Conservation (phyloP, 2,329 filamentous ascomycete species). For the Penicillium sp. region DNA sequence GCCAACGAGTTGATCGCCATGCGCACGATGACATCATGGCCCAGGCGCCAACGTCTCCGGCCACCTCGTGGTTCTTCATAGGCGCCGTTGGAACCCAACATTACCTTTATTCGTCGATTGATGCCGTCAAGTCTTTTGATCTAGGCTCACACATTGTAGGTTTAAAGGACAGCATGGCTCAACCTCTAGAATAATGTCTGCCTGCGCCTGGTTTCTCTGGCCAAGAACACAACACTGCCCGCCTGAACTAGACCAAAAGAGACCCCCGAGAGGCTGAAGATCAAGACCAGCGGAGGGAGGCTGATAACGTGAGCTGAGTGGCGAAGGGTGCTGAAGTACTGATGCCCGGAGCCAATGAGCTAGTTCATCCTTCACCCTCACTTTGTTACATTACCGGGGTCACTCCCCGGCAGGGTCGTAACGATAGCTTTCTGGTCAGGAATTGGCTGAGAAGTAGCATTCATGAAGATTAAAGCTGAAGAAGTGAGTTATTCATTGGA, state of each 20-base stretch:
- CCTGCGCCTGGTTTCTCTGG: background rate
- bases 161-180: background rate
- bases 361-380: background rate
- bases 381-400: background rate
- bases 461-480: background rate
- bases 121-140: background rate
- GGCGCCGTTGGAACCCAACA: slow-evolving; percentile 20
- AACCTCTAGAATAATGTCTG: background rate
- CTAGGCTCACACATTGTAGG: background rate
- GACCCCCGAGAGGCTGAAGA: background rate
- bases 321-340: background rate
- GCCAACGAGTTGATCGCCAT: background rate
- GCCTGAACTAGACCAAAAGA: background rate
- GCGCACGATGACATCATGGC: slow-evolving; percentile 17
- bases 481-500: too few relatives aligned
- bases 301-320: background rate
- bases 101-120: background rate
- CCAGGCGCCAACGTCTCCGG: background rate
- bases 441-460: background rate
- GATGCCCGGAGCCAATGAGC: background rate
- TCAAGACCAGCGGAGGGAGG: background rate
- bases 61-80: slow-evolving; percentile 1
- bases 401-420: too few relatives aligned
- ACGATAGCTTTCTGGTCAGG: background rate
- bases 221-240: background rate